A percentile compares a stretch with the other conserved stretches of the same genome.
These are phyloP conservation scores for Mesotaenium endlicherianum DNA, from an alignment of 139 green algal species.

Conservation along the genomic window DNA sequence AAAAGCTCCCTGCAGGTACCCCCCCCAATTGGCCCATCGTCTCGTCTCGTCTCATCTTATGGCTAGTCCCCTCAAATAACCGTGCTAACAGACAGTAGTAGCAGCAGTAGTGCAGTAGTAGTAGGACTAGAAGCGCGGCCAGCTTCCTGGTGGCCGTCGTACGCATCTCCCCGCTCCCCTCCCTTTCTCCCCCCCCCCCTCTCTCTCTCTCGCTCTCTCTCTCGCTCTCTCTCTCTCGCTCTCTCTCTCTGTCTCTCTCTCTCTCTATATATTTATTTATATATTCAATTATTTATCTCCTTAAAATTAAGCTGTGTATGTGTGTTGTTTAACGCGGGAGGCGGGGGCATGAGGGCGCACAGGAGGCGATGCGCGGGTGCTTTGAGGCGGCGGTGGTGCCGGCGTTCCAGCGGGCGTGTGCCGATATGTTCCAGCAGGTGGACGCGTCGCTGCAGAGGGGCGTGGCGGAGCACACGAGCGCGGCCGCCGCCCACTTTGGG, in stretches of 20 bases:
- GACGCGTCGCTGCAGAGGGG: slow-evolving; percentile 65
- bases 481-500: too few relatives aligned
- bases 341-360: too few relatives aligned
- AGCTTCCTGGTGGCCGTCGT: not conserved
- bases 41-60: not conserved
- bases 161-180: not conserved
- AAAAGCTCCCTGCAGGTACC: slow-evolving; percentile 48
- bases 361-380: slow-evolving; percentile 56
- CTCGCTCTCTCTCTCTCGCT: too few relatives aligned
- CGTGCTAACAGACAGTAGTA: too few relatives aligned
- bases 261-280: too few relatives aligned
- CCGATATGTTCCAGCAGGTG: slow-evolving; percentile 67
- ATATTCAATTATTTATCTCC: not conserved
- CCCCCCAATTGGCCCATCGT: not conserved
- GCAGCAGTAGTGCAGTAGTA: too few relatives aligned
- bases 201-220: too few relatives aligned
- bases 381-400: slow-evolving; percentile 69
- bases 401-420: slow-evolving; percentile 68
- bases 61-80: too few relatives aligned
- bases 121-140: too few relatives aligned
- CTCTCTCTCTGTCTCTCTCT: too few relatives aligned
- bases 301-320: too few relatives aligned
- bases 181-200: not conserved
- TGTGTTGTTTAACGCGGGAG: too few relatives aligned
- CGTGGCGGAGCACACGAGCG: slow-evolving; percentile 62